Conservation (phyloP, 441 rosid species). For the Capsella rubella region DNA sequence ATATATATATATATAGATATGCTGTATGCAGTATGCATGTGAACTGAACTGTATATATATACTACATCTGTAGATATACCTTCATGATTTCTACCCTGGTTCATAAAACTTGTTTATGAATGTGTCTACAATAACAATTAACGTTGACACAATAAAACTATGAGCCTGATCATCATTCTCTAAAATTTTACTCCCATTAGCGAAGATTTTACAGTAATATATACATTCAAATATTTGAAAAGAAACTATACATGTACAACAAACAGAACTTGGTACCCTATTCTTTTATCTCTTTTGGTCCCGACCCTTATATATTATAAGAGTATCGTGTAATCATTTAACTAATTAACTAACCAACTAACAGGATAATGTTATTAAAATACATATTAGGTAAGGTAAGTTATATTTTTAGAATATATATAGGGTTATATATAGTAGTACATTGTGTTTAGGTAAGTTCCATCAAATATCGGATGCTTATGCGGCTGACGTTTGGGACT, state of each 20-base stretch:
- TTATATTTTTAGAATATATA: slow-evolving; percentile 16
- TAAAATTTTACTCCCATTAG: not conserved
- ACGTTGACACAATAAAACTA: no score
- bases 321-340: slow-evolving; percentile 29
- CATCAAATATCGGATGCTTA: slow-evolving; percentile 45
- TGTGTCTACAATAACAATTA: no score
- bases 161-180: not conserved
- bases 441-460: slow-evolving; percentile 36
- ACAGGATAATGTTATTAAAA: slow-evolving; percentile 35
- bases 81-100: not conserved
- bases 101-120: no score
- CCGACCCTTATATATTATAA: not conserved
- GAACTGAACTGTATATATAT: not conserved
- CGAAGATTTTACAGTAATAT: not conserved
- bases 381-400: slow-evolving; percentile 36
- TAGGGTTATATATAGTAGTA: not conserved
- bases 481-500: slow-evolving; percentile 64
- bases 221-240: slow-evolving; percentile 6
- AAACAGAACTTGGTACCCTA: slow-evolving; percentile 2
- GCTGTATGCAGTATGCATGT: not conserved
- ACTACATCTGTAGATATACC: not conserved
- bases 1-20: no score
- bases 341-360: slow-evolving; percentile 47
- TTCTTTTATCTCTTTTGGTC: not conserved
- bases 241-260: not conserved